Evolutionary conservation across 2,329 filamentous ascomycete species (phyloP), one percentile per base, ranked within the genome.

Genomic region (Fusarium lateritium): DNA sequence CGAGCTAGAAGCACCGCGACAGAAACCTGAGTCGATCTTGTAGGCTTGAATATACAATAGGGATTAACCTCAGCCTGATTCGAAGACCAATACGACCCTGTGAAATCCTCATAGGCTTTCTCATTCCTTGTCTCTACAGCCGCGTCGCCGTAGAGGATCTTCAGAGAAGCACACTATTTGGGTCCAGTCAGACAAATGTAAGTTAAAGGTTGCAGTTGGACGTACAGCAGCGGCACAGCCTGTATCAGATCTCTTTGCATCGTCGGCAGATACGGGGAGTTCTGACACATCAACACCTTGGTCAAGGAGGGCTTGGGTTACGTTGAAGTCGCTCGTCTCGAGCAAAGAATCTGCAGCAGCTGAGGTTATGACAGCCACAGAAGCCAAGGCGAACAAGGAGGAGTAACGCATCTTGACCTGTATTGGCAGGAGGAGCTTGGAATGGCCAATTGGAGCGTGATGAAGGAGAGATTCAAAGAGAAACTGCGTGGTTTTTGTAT

Each of bases 1-100:
- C 66, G 62, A 15, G 67, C 44, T 9, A 70, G 10, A 1, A 69
- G 38, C 2, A 69, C 31, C 8, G 46, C 14, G 9, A 67, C 43
- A 2, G 67, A 67, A 7, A 65, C 38, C 0, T 69, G 46, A 3
- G 5, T 40, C 4, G 47, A 22, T n/a, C 28, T 36, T 7, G 43
- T 45, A n/a, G 66, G 66, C 19, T 65, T 46, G 49, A 69, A 69
- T 26, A 65, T 65, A n/a, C 65, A 69, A 8, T 46, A 47, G 7
- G 66, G 65, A 1, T 42, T 52, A n/a, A 65, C 52, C 1, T 62
- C 66, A 4, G 43, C 52, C 13, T 69, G 65, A 17, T 51, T 51
- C 28, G 38, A 42, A 14, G 65, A 69, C 65, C 65, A 69, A 15
- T 56, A 69, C 0, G 65, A 40, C 19, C 34, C 10, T 1, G 45